These are phyloP conservation scores for Sisymbrium irio DNA, from an alignment of 345 rosid genomes.

Conservation along the genomic window DNA sequence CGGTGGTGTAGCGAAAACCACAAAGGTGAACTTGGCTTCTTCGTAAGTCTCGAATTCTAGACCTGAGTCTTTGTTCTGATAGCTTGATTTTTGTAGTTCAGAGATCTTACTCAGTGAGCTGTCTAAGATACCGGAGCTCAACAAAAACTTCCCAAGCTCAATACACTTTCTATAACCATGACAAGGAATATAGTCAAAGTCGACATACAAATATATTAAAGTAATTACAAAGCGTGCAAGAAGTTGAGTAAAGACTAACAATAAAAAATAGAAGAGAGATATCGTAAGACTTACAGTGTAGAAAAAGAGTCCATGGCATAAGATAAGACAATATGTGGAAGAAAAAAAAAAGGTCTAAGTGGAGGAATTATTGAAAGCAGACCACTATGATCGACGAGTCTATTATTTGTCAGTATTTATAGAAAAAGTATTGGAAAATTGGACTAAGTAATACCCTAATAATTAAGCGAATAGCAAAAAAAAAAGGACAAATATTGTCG, in stretches of 20 bases:
- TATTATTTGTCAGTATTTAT: no score
- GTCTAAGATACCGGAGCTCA: conserved; percentile 45
- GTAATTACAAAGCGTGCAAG: background rate
- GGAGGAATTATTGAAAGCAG: background rate
- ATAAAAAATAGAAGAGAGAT: background rate
- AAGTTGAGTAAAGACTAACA: background rate
- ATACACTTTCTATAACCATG: conserved; percentile 35
- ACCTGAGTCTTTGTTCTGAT: background rate
- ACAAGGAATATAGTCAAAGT: background rate
- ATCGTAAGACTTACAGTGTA: conserved; percentile 11
- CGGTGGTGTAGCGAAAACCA: conserved; percentile 41
- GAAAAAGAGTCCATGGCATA: conserved; percentile 15
- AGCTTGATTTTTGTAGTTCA: conserved; percentile 10
- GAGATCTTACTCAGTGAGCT: conserved; percentile 39
- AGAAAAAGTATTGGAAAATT: no score
- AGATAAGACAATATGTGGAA: no score
- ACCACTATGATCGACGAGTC: no score
- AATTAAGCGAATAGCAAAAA: no score
- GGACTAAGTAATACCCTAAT: no score
- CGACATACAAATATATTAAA: background rate
- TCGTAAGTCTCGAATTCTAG: background rate
- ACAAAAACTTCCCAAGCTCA: conserved; percentile 46
- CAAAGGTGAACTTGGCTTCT: conserved; percentile 15
- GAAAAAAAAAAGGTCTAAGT: background rate
- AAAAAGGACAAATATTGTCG: no score